phyloP scores from a whole-genome alignment of 108 stramenopile genomes.

The Tribonema minus region DNA sequence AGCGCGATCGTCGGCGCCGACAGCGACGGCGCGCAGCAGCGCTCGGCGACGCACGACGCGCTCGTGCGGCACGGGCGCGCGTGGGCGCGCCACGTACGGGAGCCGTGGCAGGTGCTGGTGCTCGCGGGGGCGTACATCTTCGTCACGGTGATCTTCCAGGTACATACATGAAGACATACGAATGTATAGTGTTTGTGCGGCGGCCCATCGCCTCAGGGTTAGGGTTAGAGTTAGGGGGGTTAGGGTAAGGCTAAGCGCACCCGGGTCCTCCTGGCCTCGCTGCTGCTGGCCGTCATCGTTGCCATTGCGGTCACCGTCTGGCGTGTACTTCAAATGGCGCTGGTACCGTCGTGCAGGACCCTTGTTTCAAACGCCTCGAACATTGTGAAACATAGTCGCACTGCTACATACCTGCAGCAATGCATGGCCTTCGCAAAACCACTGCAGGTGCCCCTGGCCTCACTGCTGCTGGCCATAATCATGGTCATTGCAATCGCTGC shows the following conservation, averaged over 20 bases:
- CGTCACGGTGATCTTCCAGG: conserved; percentile 5
- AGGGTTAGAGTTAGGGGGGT: too few species aligned
- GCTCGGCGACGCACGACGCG: not conserved
- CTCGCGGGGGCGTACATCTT: conserved; percentile 13
- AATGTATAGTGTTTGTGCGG: not conserved
- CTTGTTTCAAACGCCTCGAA: too few species aligned
- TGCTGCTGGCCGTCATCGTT: too few species aligned
- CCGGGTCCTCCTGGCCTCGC: too few species aligned
- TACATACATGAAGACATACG: not conserved
- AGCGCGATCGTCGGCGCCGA: not conserved
- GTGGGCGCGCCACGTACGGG: conserved; percentile 25
- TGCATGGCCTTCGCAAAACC: not conserved
- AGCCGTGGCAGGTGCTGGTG: conserved; percentile 36
- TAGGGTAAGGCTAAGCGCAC: too few species aligned
- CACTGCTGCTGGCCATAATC: not conserved
- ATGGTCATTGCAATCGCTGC: not conserved
- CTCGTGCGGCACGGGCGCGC: conserved; percentile 4
- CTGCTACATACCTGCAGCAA: not conserved
- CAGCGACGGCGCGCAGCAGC: not conserved
- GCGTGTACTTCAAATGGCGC: too few species aligned
- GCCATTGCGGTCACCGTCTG: too few species aligned
- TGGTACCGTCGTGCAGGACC: too few species aligned
- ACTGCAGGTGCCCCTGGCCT: not conserved
- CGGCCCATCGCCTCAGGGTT: too few species aligned
- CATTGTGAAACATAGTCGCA: not conserved